Conservation (phyloP, 495 filamentous ascomycete species). For the Hyaloscypha finlandica region DNA sequence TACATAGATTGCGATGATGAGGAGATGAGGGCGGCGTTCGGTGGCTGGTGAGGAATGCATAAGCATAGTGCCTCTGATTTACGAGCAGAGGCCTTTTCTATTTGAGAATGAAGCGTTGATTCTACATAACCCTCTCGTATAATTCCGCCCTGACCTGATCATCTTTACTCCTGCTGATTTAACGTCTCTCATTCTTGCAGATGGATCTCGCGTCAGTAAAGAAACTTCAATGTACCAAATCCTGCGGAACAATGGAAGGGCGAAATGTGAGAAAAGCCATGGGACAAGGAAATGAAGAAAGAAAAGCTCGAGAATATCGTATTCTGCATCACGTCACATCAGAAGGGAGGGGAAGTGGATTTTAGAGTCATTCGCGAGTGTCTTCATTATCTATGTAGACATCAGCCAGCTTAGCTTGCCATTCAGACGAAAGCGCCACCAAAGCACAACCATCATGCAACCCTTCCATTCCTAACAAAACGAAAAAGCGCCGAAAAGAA, state of each 20-base stretch:
- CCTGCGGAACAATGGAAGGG: no score
- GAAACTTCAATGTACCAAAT: no score
- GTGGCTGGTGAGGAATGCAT: background rate
- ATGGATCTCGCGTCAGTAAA: no score
- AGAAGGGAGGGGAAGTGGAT: background rate
- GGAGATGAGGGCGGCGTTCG: background rate
- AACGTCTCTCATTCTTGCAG: no score
- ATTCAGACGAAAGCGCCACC: slow-evolving; percentile 20
- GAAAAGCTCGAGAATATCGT: background rate
- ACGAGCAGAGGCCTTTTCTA: background rate
- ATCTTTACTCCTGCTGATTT: no score
- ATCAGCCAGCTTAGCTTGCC: slow-evolving; percentile 13
- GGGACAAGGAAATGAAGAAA: background rate
- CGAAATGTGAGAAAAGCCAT: no score
- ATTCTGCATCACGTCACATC: background rate
- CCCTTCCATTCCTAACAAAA: slow-evolving; percentile 15
- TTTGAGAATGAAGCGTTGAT: background rate
- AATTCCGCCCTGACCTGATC: no score
- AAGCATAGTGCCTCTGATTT: background rate
- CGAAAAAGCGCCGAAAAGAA: slow-evolving; percentile 15
- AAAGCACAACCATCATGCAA: slow-evolving; percentile 7
- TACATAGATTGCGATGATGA: slow-evolving; percentile 1
- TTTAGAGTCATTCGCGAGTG: slow-evolving; percentile 2
- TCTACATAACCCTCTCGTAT: background rate
- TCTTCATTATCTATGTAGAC: slow-evolving; percentile 26